Evolutionary conservation across 2,329 filamentous ascomycete genomes (phyloP), one percentile per base, ranked within the genome.

Genomic region (Ophiocordyceps australis): DNA sequence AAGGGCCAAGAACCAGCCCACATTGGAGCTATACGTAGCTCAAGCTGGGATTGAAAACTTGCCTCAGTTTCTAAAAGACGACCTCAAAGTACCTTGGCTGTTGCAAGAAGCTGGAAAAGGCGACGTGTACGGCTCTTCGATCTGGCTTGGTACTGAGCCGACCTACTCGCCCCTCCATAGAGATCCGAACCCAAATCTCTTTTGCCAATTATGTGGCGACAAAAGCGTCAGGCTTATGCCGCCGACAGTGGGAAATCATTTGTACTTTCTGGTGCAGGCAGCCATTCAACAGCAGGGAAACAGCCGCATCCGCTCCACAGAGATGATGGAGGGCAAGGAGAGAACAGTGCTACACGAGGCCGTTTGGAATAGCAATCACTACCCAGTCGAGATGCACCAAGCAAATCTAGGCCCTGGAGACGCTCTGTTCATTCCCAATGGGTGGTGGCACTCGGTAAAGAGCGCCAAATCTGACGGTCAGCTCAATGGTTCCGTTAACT

Each of bases 171-270:
- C 89, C 4, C 57, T 93, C 4, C 89, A 98, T 49, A 69, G 78
- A 28, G 89, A 98, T 41, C 89, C 89, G 1, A 95, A 95, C 40
- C 82, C 82, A 0, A 98, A 98, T 43, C 40, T 94, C 0, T 93
- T 95, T 45, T 69, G 80, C 23, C 89, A 98, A 49, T 49, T 95
- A 9, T 69, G 68, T 11, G 71, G 80, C 4, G 49, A 43, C 26
- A 98, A 98, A 49, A 45, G 54, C 0, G 57, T 94, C 11, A 62
- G 83, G n/a, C 45, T 94, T 9, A 59, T 86, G 30, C 52, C 59
- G 5, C 82, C 83, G 0, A 41, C 49, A 0, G 41, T 57, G 4
- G 89, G 89, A 1, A 53, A 64, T 24, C 48, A 39, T 1, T 44
- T 93, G 3, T 93, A 83, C 44, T 55, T 44, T 8, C 28, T 47